These are phyloP conservation scores for Ophiostoma sp. DNA, from an alignment of 2,329 filamentous ascomycete species.

Conservation along the genomic window DNA sequence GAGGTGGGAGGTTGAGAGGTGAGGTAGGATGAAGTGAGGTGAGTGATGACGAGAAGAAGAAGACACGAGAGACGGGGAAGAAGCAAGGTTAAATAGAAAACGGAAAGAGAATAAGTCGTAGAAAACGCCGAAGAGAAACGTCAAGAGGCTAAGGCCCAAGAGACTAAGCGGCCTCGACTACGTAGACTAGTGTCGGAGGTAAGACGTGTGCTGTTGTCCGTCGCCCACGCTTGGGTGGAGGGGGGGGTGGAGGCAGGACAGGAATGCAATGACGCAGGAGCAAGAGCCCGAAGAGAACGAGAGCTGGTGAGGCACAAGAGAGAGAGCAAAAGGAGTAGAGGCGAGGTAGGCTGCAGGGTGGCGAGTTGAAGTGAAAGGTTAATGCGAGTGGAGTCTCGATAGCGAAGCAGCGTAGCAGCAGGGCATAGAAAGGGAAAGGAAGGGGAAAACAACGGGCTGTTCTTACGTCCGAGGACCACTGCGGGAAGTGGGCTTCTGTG, in stretches of 20 bases:
- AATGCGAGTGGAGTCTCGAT: not conserved
- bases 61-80: not conserved
- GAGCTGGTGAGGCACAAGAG: not conserved
- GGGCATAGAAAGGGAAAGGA: not conserved
- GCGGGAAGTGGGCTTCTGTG: not conserved
- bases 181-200: slow-evolving; percentile 9
- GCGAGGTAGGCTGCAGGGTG: not conserved
- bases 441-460: not conserved
- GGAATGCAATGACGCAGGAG: not conserved
- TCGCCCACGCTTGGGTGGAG: not conserved
- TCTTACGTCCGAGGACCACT: slow-evolving; percentile 5
- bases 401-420: not conserved
- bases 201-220: slow-evolving; percentile 7
- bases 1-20: not conserved
- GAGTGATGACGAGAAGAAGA: not conserved
- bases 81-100: slow-evolving; percentile 4
- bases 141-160: not conserved
- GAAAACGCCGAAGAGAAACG: not conserved
- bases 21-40: too few relatives aligned
- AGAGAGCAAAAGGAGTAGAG: not conserved
- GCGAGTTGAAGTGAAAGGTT: not conserved
- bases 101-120: not conserved
- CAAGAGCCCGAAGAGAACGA: not conserved
- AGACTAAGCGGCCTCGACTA: not conserved
- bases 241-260: not conserved